Base-by-base conservation (phyloP, 495 filamentous ascomycete species). In the Margaritispora aquatica region DNA sequence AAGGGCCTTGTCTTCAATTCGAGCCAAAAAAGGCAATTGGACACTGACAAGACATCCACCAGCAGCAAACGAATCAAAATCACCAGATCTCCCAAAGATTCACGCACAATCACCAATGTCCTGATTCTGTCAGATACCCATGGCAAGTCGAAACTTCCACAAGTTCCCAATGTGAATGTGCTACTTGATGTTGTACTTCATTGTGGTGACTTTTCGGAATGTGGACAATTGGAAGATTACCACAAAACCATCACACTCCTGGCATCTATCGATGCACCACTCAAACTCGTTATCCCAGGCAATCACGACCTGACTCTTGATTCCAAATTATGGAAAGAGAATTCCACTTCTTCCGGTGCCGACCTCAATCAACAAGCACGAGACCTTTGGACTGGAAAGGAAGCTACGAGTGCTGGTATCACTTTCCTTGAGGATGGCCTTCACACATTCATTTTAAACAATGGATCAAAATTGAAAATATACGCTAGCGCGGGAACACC, bases 241-340 rank as follows among this genome's bases (percentile, higher is more conserved):
- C 63, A 75, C 11, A 55, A 62, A 7, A 74, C 78, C 5, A 63
- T 91, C 21, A 48, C 71, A 1, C 76, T 88, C 62, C 74, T 93
- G 9, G 63, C 66, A 11, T 57, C 55, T 0, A 78, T 84, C 52
- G 63, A 80, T 2, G 88, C 89, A 0, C 78, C 84, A 11, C 69
- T 91, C 8, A 92, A 92, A 58, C 71, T 94, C 34, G 82, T 92
- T 29, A 90, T 94, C 53, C 80, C 89, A 0, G 89, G 89, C 0
- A 92, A 92, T 69, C 88, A 92, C 70, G 89, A 92, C 67, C 79
- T 88, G 57, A 82, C 82, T 0, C 79, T 92, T 1, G 87, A 93
- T 66, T 69, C 71, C 21, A 69, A 78, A 44, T 60, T 53, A 26
- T 53, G 52, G 50, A 4, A 13, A 13, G 3, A 44, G 3, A 17